Evolutionary conservation across 176 grass and related monocot species (phyloP).

Genomic region (Metroxylon sagu): DNA sequence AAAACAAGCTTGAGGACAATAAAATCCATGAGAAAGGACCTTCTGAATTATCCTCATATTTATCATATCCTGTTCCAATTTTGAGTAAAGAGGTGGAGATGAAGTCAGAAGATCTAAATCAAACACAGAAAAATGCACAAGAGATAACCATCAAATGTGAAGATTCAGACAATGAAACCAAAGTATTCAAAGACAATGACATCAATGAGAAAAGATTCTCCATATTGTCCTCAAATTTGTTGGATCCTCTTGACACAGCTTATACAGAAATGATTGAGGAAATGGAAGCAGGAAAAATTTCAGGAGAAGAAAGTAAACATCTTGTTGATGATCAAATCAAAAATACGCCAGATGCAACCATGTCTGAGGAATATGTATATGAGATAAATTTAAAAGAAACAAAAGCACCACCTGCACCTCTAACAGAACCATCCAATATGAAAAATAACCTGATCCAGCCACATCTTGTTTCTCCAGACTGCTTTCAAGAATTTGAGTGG

Average conservation of each 20-base stretch:
- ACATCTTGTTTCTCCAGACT: not conserved
- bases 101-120: too few relatives aligned
- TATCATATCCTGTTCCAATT: not conserved
- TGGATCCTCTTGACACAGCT: not conserved
- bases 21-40: too few relatives aligned
- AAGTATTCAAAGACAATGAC: too few relatives aligned
- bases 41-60: not conserved
- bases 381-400: constrained; percentile 5
- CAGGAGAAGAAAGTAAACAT: not conserved
- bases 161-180: too few relatives aligned
- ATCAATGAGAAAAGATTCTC: too few relatives aligned
- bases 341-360: not conserved
- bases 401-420: not conserved
- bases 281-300: too few relatives aligned
- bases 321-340: not conserved
- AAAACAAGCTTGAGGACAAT: too few relatives aligned
- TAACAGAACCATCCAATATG: not conserved
- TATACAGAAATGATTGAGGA: not conserved
- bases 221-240: not conserved
- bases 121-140: too few relatives aligned
- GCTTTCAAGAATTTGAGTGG: not conserved
- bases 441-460: not conserved
- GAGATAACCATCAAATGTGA: too few relatives aligned
- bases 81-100: too few relatives aligned
- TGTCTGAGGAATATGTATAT: not conserved